Percentiles rank a stretch among this genome's conserved stretches.
phyloP scores from a whole-genome alignment of 257 asterid species.

The Anisodus acutangulus region DNA sequence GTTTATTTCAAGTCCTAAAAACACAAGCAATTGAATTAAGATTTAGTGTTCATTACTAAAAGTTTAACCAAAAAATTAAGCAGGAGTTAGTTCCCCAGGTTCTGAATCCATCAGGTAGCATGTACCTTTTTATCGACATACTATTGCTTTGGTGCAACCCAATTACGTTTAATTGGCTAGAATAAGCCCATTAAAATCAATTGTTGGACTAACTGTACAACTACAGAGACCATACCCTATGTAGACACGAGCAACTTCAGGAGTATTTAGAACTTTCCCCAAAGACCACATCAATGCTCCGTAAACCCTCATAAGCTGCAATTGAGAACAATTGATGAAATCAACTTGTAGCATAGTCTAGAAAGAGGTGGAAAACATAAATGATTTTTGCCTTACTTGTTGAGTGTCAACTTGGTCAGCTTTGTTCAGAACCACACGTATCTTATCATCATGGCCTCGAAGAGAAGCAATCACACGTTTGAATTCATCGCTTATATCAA shows the following conservation, averaged over 20 bases:
- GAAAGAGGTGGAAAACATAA: slow-evolving; percentile 21
- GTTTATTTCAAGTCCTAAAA: neutral
- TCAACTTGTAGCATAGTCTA: neutral
- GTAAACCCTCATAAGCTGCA: slow-evolving; percentile 95
- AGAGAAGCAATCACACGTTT: slow-evolving; percentile 88
- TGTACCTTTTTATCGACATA: neutral
- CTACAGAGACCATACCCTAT: slow-evolving; percentile 71
- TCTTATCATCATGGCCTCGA: slow-evolving; percentile 95
- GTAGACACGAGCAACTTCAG: slow-evolving; percentile 90
- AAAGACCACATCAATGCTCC: slow-evolving; percentile 99
- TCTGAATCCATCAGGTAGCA: neutral
- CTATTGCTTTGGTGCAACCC: neutral
- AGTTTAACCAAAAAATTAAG: neutral
- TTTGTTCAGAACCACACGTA: slow-evolving; percentile 94
- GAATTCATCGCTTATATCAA: slow-evolving; percentile 95
- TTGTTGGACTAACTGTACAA: slow-evolving; percentile 1
- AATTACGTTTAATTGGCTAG: neutral
- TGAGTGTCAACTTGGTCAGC: slow-evolving; percentile 98
- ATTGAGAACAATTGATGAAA: slow-evolving; percentile 31
- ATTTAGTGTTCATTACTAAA: neutral
- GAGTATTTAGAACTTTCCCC: slow-evolving; percentile 94
- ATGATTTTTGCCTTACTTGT: slow-evolving; percentile 51
- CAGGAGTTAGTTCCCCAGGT: neutral
- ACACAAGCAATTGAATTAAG: neutral
- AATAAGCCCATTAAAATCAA: neutral